Evolutionary conservation across 2,329 filamentous ascomycete genomes (phyloP).

Genomic region (Fusarium sp.): DNA sequence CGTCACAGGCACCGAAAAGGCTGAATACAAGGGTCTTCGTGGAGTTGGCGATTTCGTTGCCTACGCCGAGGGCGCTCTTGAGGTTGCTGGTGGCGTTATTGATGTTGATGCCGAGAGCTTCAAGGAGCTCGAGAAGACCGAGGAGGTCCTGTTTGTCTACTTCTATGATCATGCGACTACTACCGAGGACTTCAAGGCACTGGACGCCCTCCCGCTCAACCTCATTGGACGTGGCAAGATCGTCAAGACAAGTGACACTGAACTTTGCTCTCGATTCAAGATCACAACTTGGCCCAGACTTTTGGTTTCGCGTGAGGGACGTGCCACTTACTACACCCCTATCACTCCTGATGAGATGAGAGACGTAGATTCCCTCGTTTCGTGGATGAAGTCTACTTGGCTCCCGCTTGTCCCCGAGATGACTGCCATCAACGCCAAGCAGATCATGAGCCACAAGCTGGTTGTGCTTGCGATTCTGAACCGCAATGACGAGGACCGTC

Average conservation of each 20-base stretch:
- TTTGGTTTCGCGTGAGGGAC: conserved; percentile 86
- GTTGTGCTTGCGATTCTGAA: conserved; percentile 93
- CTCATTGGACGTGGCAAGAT: conserved; percentile 92
- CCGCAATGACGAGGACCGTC: conserved; percentile 80
- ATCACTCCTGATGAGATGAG: conserved; percentile 92
- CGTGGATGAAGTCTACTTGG: conserved; percentile 98
- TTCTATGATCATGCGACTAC: conserved; percentile 98
- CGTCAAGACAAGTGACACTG: conserved; percentile 86
- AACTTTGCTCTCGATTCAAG: conserved; percentile 84
- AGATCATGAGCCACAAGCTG: conserved; percentile 94
- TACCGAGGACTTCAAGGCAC: conserved; percentile 86
- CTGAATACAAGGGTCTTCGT: conserved; percentile 91
- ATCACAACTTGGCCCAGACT: conserved; percentile 97
- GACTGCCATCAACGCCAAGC: conserved; percentile 87
- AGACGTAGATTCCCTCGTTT: conserved; percentile 78
- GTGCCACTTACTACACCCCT: conserved; percentile 88
- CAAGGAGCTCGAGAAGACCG: conserved; percentile 85
- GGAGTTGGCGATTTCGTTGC: conserved; percentile 89
- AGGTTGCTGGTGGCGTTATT: conserved; percentile 77
- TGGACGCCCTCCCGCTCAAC: conserved; percentile 86
- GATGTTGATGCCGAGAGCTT: conserved; percentile 83
- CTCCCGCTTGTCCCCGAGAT: conserved; percentile 94
- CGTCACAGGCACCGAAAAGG: conserved; percentile 89
- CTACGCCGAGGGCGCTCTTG: conserved; percentile 87
- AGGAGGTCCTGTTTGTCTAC: conserved; percentile 96